A percentile compares a stretch with the other conserved stretches of the same genome.
These are phyloP conservation scores for Trypanosomatidae sp. DNA, from an alignment of 208 protist genomes.

Conservation along the genomic window DNA sequence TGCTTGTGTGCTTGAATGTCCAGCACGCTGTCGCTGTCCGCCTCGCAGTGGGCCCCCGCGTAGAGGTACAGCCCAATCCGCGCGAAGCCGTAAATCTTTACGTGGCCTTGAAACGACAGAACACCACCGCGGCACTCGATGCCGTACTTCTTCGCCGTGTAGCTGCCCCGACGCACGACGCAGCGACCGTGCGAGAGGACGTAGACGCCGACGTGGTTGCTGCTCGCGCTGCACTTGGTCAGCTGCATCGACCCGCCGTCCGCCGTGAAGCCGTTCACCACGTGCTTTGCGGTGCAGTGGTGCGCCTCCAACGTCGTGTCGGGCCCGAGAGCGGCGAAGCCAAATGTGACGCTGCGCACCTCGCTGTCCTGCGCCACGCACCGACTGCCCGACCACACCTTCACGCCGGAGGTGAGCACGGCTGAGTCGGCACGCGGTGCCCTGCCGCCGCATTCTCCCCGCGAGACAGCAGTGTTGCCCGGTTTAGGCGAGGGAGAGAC, in stretches of 20 bases:
- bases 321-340: slow-evolving; percentile 65
- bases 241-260: slow-evolving; percentile 54
- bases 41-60: slow-evolving; percentile 37
- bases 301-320: slow-evolving; percentile 49
- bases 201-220: slow-evolving; percentile 67
- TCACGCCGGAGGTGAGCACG: slow-evolving; percentile 51
- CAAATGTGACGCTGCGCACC: slow-evolving; percentile 60
- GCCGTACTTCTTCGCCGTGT: slow-evolving; percentile 56
- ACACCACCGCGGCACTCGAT: slow-evolving; percentile 56
- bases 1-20: slow-evolving; percentile 42
- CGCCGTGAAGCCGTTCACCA: slow-evolving; percentile 71
- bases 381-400: slow-evolving; percentile 63
- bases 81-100: slow-evolving; percentile 65
- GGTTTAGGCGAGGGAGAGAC: too few species aligned
- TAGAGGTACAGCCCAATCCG: slow-evolving; percentile 66
- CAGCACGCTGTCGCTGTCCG: slow-evolving; percentile 41
- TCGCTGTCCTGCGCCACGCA: slow-evolving; percentile 47
- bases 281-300: slow-evolving; percentile 52
- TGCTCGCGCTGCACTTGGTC: slow-evolving; percentile 53
- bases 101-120: slow-evolving; percentile 58
- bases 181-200: slow-evolving; percentile 63
- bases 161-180: slow-evolving; percentile 49
- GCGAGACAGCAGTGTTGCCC: too few species aligned
- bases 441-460: too few species aligned
- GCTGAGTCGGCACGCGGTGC: not conserved